These are phyloP conservation scores for Ascosphaera aggregata DNA, from an alignment of 2,329 filamentous ascomycete species.

Conservation along the genomic window DNA sequence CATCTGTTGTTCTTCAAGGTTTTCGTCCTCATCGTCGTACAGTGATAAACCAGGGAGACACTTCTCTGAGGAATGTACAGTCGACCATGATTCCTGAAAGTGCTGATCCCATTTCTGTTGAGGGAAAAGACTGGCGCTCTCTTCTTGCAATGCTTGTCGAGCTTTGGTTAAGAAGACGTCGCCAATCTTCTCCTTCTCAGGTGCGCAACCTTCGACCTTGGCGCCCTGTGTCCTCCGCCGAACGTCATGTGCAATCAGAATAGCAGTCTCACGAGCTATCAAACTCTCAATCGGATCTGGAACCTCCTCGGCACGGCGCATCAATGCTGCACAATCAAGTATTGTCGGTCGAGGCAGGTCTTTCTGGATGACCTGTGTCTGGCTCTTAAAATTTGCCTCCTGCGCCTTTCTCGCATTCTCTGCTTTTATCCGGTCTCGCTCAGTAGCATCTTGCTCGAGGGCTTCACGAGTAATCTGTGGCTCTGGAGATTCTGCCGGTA, in stretches of 20 bases:
- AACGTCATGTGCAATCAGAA: slow-evolving; percentile 65
- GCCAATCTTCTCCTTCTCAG: slow-evolving; percentile 37
- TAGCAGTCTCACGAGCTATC: slow-evolving; percentile 54
- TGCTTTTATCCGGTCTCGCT: slow-evolving; percentile 49
- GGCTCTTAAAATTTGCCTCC: slow-evolving; percentile 48
- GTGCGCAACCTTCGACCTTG: slow-evolving; percentile 38
- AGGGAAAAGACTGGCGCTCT: slow-evolving; percentile 29
- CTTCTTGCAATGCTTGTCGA: slow-evolving; percentile 49
- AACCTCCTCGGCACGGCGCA: slow-evolving; percentile 37
- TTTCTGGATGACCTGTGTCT: slow-evolving; percentile 80
- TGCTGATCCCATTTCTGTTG: slow-evolving; percentile 26
- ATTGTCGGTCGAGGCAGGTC: slow-evolving; percentile 52
- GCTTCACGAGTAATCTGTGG: slow-evolving; percentile 24
- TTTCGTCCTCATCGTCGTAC: slow-evolving; percentile 50
- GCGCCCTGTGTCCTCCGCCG: slow-evolving; percentile 44
- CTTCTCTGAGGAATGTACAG: slow-evolving; percentile 21
- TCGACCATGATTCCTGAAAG: slow-evolving; percentile 29
- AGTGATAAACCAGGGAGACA: slow-evolving; percentile 53
- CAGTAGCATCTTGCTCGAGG: slow-evolving; percentile 44
- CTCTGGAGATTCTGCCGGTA: slow-evolving; percentile 62
- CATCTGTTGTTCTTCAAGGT: slow-evolving; percentile 33
- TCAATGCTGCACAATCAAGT: slow-evolving; percentile 46
- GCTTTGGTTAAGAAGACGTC: slow-evolving; percentile 54
- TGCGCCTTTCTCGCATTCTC: slow-evolving; percentile 38
- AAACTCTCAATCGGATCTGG: slow-evolving; percentile 41